Evolutionary conservation across 1,139 yeast genomes (phyloP), one percentile per base, ranked within the genome.

Genomic region (Hemisphaericaspora subhashii): DNA sequence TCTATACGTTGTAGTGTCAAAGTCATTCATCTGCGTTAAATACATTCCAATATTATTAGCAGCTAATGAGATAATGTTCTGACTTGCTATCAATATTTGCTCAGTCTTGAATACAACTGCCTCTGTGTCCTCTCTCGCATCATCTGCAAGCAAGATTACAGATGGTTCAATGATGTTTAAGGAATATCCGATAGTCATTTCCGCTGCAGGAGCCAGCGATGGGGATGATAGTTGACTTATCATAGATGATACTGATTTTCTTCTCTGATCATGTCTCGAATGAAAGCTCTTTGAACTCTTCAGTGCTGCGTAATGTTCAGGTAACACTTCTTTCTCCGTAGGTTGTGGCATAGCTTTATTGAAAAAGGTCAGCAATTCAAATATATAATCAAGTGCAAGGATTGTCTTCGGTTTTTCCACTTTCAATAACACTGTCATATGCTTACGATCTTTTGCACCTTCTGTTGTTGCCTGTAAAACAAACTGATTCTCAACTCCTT

Each of bases 71-170:
- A 74, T 58, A 2, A 79, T 72, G 43, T 81, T 79, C 52, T 86
- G 89, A 45, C 86, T 81, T 0, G 92, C 77, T 3, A 88, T 54
- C 34, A 86, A 65, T 7, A 90, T 62, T 53, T 90, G 96, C 42
- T 85, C 95, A 13, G 89, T 81, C 51, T 87, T 86, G 62, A 92
- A 85, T 1, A 92, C 96, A 43, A 92, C 75, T 0, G 98, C 98
- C 52, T 90, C 95, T 0, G 96, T 80, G 46, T 82, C 76, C 2
- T 61, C 55, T 10, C 72, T 67, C 1, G 84, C 72, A 1, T 96
- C 87, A 56, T 90, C 88, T 0, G 96, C 96, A 36, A 94, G 65
- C 27, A 94, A 61, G 26, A 87, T 79, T 13, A 92, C 70, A 0
- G 95, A 86, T 0, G 94, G 84, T 42, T 87, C 83, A n/a, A 81